Conservation (phyloP, 2,329 filamentous ascomycete species). For the Calonectria multiphialidica region DNA sequence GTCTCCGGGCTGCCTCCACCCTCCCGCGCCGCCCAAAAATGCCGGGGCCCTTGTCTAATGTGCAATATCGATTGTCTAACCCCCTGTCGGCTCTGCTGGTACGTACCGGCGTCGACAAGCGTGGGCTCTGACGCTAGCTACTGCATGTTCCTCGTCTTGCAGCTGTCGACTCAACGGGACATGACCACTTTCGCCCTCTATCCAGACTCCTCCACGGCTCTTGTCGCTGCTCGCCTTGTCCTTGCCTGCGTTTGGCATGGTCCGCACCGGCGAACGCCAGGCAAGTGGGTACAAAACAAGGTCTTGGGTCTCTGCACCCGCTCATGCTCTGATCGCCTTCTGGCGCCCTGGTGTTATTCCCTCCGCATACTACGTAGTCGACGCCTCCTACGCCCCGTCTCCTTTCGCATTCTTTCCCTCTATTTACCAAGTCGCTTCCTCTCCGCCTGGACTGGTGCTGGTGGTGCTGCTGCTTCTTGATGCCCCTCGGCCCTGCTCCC, state of each 20-base stretch:
- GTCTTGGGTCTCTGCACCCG: conserved; percentile 35
- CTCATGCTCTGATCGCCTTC: conserved; percentile 42
- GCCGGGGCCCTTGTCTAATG: conserved; percentile 31
- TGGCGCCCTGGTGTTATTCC: conserved; percentile 32
- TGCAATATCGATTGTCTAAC: conserved; percentile 25
- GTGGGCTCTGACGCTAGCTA: conserved; percentile 21
- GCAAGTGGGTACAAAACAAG: conserved; percentile 41
- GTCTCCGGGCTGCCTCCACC: conserved; percentile 41
- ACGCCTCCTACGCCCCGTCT: conserved; percentile 30
- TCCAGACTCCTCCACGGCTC: conserved; percentile 35
- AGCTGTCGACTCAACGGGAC: conserved; percentile 29
- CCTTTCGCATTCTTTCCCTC: conserved; percentile 18
- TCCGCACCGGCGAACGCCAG: conserved; percentile 31
- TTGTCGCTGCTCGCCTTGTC: conserved; percentile 32
- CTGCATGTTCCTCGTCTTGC: conserved; percentile 29
- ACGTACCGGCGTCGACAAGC: conserved; percentile 27
- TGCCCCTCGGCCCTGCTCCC: conserved; percentile 21
- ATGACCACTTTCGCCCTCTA: conserved; percentile 2
- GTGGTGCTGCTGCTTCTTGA: conserved; percentile 40
- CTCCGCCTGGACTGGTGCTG: conserved; percentile 35
- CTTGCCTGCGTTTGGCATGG: conserved; percentile 36
- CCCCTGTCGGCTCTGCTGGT: conserved; percentile 18
- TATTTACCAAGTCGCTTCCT: conserved; percentile 27
- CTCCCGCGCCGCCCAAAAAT: conserved; percentile 36
- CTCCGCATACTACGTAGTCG: conserved; percentile 28